These are phyloP conservation scores for Pachysandra terminalis DNA, from an alignment of 164 flowering plant species.

Conservation along the genomic window DNA sequence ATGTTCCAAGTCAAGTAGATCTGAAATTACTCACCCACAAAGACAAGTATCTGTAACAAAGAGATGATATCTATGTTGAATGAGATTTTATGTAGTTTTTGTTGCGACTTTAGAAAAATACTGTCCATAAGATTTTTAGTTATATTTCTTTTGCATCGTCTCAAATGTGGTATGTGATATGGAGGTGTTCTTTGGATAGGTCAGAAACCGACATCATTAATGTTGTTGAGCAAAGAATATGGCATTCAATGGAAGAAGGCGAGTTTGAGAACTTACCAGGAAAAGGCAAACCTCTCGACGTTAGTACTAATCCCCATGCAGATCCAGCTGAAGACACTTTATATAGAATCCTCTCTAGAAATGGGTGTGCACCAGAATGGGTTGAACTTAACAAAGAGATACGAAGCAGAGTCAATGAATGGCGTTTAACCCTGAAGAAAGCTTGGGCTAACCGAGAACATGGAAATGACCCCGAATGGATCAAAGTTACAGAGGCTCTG, in stretches of 20 bases:
- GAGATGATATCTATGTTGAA: not conserved
- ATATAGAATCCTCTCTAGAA: constrained; percentile 72
- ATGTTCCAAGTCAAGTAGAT: too few relatives aligned
- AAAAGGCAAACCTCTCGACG: constrained; percentile 87
- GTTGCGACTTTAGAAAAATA: not conserved
- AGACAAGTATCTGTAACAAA: not conserved
- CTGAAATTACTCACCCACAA: not conserved
- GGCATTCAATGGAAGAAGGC: constrained; percentile 92
- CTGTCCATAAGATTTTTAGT: not conserved
- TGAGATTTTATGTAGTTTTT: not conserved
- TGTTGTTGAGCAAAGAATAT: constrained; percentile 89
- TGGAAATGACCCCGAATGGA: constrained; percentile 53
- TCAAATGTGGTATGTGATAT: not conserved
- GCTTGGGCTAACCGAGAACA: constrained; percentile 44
- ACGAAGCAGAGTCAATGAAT: constrained; percentile 41
- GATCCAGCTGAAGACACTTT: constrained; percentile 95
- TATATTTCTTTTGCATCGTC: not conserved
- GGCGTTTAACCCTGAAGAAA: constrained; percentile 63
- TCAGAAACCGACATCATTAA: constrained; percentile 85
- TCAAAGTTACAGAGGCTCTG: constrained; percentile 45
- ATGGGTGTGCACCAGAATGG: constrained; percentile 94
- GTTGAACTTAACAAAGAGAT: constrained; percentile 92
- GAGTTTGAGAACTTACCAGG: constrained; percentile 95
- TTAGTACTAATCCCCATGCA: constrained; percentile 67
- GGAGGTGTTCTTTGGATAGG: constrained; percentile 33